A percentile compares a stretch with the other conserved stretches of the same genome.
Conservation (phyloP, 768 basidiomycete species). For the Dioszegia aurantiaca region DNA sequence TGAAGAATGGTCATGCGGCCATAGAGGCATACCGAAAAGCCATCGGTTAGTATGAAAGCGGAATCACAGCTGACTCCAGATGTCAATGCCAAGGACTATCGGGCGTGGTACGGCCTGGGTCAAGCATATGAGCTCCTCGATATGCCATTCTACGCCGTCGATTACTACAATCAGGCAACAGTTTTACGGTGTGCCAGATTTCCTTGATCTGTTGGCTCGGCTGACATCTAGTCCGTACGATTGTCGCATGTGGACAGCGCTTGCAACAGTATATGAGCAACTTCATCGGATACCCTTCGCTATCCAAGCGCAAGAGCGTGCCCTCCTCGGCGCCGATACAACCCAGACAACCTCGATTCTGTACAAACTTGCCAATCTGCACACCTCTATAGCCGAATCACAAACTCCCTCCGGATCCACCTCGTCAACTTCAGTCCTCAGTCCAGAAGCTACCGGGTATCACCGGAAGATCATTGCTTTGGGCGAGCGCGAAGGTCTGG, state of each 20-base stretch:
- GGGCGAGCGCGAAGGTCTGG: conserved; percentile 47
- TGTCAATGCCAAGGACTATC: conserved; percentile 91
- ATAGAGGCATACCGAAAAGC: conserved; percentile 96
- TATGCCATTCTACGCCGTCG: conserved; percentile 93
- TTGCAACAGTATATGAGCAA: conserved; percentile 90
- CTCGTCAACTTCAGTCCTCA: conserved; percentile 40
- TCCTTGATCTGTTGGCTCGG: conserved; percentile 7
- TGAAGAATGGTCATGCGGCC: conserved; percentile 98
- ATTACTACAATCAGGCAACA: conserved; percentile 95
- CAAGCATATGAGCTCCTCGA: conserved; percentile 95
- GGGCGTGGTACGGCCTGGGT: conserved; percentile 97
- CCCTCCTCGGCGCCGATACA: conserved; percentile 57
- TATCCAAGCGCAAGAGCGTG: conserved; percentile 84
- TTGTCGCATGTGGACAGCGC: conserved; percentile 90
- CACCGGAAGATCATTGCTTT: conserved; percentile 59
- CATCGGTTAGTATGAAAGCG: conserved; percentile 64
- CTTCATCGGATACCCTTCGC: conserved; percentile 68
- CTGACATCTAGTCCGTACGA: conserved; percentile 66
- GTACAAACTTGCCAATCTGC: conserved; percentile 45
- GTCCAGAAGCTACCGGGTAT: conserved; percentile 74
- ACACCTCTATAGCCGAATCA: conserved; percentile 29
- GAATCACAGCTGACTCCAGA: conserved; percentile 58
- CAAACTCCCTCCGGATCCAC: conserved; percentile 48
- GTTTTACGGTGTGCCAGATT: conserved; percentile 69
- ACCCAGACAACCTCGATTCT: conserved; percentile 47